Base-by-base conservation (phyloP, 2,329 filamentous ascomycete genomes). In the Calonectria pteridis region DNA sequence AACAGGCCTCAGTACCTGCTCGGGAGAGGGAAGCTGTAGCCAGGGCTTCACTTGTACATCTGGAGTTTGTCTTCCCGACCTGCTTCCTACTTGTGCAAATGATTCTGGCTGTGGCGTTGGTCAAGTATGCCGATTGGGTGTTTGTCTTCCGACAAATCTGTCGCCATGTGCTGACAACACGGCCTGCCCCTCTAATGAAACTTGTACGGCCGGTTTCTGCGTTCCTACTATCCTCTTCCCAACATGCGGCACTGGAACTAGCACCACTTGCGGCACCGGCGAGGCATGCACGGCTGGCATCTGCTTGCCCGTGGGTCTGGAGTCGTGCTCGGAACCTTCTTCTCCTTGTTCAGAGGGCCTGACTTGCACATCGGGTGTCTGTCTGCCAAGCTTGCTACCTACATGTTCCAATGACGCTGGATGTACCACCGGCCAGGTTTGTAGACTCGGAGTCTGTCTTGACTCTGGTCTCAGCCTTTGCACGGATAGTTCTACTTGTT, bases 131-230 rank as follows among this genome's bases (percentile, higher is more conserved):
- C 29, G 63, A 50, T 28, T 66, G 18, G 43, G 63, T 37, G 49
- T 67, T 5, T 67, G 64, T 31, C 46, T 67, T 6, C 64, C 64
- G 28, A 67, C 63, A 6, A 43, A 35, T n/a, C n/a, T 66, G 3
- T 66, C 46, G 1, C 43, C 46, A 26, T 66, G 63, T 20, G 7
- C 43, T 29, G 43, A 33, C 18, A 66, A 37, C 23, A 33, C 63
- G 2, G 20, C 63, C n/a, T 66, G 63, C n/a, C 11, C 6, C 13
- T 31, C 31, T 2, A 26, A 11, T 6, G 20, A 71, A 11, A 49
- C 35, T 18, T 71, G 68, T 23, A 51, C 58, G 6, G 67, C 40
- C 7, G 69, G 69, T 16, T 43, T 72, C 43, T 72, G 69, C 33
- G 31, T 72, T 29, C 53, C 69, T 14, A 43, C 37, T 2, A 33